These are phyloP conservation scores for Triticum monococcum DNA, from an alignment of 176 grass and related monocot species.

Conservation along the genomic window DNA sequence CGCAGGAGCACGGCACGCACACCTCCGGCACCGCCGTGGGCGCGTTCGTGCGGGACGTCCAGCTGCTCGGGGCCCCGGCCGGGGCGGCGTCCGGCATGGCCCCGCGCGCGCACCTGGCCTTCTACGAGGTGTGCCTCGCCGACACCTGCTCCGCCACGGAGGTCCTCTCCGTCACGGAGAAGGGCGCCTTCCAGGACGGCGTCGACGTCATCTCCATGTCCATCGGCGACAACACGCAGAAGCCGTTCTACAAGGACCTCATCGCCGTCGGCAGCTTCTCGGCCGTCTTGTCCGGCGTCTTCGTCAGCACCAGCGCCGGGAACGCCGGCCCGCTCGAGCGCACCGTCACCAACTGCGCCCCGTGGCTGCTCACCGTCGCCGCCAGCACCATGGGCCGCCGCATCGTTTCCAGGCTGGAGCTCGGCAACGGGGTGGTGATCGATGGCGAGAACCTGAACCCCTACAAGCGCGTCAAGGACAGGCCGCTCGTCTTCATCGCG, in stretches of 20 bases:
- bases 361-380: slow-evolving; percentile 54
- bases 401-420: slow-evolving; percentile 33
- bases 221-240: slow-evolving; percentile 16
- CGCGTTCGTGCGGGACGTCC: slow-evolving; percentile 17
- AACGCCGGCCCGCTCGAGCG: slow-evolving; percentile 20
- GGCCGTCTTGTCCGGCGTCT: slow-evolving; percentile 31
- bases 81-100: slow-evolving; percentile 53
- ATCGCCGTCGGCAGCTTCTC: slow-evolving; percentile 43
- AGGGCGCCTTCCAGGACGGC: slow-evolving; percentile 50
- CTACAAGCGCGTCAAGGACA: background rate
- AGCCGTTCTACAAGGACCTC: slow-evolving; percentile 52
- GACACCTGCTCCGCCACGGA: slow-evolving; percentile 35
- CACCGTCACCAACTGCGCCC: slow-evolving; percentile 46
- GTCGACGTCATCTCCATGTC: slow-evolving; percentile 73
- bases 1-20: slow-evolving; percentile 60
- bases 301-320: slow-evolving; percentile 41
- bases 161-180: slow-evolving; percentile 40
- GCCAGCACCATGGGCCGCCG: slow-evolving; percentile 55
- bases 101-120: slow-evolving; percentile 58
- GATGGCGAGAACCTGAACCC: slow-evolving; percentile 35
- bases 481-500: slow-evolving; percentile 33
- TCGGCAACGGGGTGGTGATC: slow-evolving; percentile 49
- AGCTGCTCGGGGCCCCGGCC: background rate
- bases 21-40: slow-evolving; percentile 67
- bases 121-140: slow-evolving; percentile 44